Evolutionary conservation across 805 yeast species (phyloP).

Genomic region (Priceomyces castillae): DNA sequence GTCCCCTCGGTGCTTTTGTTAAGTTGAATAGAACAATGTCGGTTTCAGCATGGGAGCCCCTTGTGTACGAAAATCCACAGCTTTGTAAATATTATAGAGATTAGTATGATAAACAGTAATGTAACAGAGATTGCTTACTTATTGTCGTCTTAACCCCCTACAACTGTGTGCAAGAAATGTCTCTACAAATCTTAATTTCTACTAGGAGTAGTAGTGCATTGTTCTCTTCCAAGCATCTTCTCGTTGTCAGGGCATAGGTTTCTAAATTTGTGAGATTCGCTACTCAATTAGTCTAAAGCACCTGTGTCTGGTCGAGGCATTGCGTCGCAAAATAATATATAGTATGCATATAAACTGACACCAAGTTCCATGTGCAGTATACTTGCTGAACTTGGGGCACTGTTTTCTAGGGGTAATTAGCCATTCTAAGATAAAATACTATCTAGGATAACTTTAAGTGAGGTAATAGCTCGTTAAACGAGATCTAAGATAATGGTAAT

Average conservation of each 20-base stretch:
- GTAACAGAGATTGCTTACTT: too few species aligned
- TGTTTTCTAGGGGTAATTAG: neutral
- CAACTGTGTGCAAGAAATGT: neutral
- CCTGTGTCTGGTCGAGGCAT: neutral
- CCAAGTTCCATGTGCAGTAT: too few species aligned
- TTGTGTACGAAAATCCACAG: too few species aligned
- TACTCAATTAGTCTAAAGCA: neutral
- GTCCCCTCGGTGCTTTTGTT: neutral
- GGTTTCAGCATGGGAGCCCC: neutral
- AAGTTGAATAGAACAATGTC: neutral
- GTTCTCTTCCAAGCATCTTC: neutral
- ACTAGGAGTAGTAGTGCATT: neutral
- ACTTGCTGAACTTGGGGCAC: too few species aligned
- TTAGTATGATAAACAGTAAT: too few species aligned
- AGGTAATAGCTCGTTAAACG: neutral
- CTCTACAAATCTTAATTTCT: neutral
- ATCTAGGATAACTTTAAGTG: neutral
- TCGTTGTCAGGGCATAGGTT: neutral
- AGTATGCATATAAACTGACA: too few species aligned
- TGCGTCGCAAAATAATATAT: too few species aligned
- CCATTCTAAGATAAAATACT: neutral
- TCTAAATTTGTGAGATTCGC: neutral
- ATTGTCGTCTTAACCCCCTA: too few species aligned
- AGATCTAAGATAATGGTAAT: neutral
- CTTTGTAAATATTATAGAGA: too few species aligned